Percentiles rank a stretch among this genome's conserved stretches.
These are phyloP conservation scores for Mycena haematopus DNA, from an alignment of 768 basidiomycete species.

Conservation along the genomic window DNA sequence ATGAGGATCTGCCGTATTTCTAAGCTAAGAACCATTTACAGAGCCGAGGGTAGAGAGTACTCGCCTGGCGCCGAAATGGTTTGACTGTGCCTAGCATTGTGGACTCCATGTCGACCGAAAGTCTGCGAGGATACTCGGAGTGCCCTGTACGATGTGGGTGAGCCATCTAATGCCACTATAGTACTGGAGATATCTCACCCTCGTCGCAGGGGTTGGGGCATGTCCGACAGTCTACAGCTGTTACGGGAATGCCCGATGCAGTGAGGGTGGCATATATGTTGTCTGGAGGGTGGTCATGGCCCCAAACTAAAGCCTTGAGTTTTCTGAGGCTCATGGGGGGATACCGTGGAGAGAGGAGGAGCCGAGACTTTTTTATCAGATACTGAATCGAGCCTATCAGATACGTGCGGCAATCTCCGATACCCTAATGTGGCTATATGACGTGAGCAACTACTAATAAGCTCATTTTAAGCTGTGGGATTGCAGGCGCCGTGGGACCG, in stretches of 20 bases:
- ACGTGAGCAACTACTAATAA: too few species aligned
- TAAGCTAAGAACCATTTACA: background rate
- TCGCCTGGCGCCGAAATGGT: slow-evolving; percentile 82
- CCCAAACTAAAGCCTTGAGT: slow-evolving; percentile 50
- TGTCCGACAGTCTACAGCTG: slow-evolving; percentile 69
- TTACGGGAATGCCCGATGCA: slow-evolving; percentile 66
- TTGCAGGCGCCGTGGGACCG: too few species aligned
- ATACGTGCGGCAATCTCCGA: too few species aligned
- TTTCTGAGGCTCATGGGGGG: slow-evolving; percentile 45
- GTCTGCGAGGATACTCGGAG: slow-evolving; percentile 73
- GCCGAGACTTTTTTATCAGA: slow-evolving; percentile 40
- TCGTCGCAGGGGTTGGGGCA: slow-evolving; percentile 83
- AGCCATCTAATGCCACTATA: slow-evolving; percentile 32
- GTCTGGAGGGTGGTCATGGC: slow-evolving; percentile 42
- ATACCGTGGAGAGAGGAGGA: slow-evolving; percentile 22
- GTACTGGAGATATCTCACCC: slow-evolving; percentile 44
- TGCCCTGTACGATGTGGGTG: slow-evolving; percentile 55
- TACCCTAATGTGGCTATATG: too few species aligned
- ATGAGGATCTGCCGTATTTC: background rate
- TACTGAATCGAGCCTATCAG: too few species aligned
- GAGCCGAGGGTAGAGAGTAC: slow-evolving; percentile 1
- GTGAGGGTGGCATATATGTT: slow-evolving; percentile 57
- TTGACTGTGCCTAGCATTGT: slow-evolving; percentile 87
- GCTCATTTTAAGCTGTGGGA: too few species aligned
- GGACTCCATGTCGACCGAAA: slow-evolving; percentile 80